A percentile compares a stretch with the other conserved stretches of the same genome.
Conservation (phyloP, 495 filamentous ascomycete genomes). For the Apiosordaria backusii region DNA sequence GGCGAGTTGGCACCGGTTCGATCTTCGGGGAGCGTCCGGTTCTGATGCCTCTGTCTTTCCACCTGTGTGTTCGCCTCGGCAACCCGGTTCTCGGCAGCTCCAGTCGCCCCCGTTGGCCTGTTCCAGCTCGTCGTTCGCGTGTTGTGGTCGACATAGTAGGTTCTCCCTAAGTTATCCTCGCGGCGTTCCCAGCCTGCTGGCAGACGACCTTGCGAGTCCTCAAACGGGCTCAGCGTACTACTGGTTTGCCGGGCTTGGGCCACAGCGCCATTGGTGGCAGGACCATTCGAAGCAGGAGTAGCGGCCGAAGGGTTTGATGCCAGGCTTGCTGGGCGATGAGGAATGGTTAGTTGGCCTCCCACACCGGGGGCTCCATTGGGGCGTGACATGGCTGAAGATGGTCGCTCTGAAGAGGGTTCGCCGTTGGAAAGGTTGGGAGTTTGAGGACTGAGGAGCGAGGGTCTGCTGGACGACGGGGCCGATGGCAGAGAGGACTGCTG, state of each 20-base stretch:
- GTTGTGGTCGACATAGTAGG: constrained; percentile 99
- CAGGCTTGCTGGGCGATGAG: constrained; percentile 39
- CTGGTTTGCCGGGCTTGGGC: constrained; percentile 35
- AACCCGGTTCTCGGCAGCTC: constrained; percentile 73
- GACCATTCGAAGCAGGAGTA: constrained; percentile 30
- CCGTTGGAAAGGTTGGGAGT: constrained; percentile 35
- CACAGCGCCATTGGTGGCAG: constrained; percentile 36
- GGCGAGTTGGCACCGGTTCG: constrained; percentile 92
- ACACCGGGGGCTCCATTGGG: constrained; percentile 36
- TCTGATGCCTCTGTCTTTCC: constrained; percentile 89
- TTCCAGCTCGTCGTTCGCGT: constrained; percentile 96
- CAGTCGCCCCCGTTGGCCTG: constrained; percentile 68
- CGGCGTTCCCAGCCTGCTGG: constrained; percentile 94
- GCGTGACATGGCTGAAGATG: constrained; percentile 45
- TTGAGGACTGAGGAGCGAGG: constrained; percentile 39
- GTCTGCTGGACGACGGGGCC: constrained; percentile 38
- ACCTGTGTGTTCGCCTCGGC: constrained; percentile 81
- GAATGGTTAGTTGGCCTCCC: constrained; percentile 29
- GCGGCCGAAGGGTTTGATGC: constrained; percentile 24
- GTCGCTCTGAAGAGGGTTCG: constrained; percentile 36
- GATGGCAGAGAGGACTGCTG: constrained; percentile 18
- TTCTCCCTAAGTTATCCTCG: constrained; percentile 92
- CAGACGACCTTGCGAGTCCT: constrained; percentile 87
- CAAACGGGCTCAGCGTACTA: constrained; percentile 81
- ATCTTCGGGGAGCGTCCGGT: constrained; percentile 92